Percentiles rank a stretch among this genome's conserved stretches.
Conservation (phyloP, 768 basidiomycete genomes). For the Clitopilus hobsonii region DNA sequence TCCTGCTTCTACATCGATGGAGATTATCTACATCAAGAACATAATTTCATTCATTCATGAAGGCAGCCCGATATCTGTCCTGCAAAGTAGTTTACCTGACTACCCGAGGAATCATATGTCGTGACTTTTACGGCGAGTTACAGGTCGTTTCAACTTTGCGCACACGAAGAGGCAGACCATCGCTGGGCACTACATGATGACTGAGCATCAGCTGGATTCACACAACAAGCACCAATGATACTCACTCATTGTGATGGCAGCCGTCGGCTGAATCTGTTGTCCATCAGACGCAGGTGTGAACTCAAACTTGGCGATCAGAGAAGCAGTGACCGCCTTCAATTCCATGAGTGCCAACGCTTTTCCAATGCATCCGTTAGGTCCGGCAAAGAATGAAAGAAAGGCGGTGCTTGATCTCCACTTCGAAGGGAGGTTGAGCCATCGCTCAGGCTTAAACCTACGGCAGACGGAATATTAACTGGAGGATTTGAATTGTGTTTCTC, state of each 20-base stretch:
- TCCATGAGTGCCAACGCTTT: conserved; percentile 39
- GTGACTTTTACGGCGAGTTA: too few species aligned
- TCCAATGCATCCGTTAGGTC: conserved; percentile 38
- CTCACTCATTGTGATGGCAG: conserved; percentile 46
- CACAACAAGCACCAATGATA: conserved; percentile 1
- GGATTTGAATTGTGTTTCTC: neutral
- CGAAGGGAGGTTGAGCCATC: conserved; percentile 39
- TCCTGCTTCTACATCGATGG: too few species aligned
- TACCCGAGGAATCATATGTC: too few species aligned
- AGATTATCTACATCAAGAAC: too few species aligned
- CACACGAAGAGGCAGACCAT: conserved; percentile 29
- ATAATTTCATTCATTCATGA: too few species aligned
- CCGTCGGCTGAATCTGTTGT: conserved; percentile 33
- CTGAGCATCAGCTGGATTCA: neutral
- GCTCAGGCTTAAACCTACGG: conserved; percentile 37
- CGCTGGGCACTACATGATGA: conserved; percentile 32
- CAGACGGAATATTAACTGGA: neutral
- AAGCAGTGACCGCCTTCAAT: conserved; percentile 35
- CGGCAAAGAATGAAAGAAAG: conserved; percentile 33
- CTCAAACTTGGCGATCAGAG: conserved; percentile 37
- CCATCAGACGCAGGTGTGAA: conserved; percentile 37
- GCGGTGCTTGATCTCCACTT: conserved; percentile 28
- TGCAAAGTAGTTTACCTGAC: too few species aligned
- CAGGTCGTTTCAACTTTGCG: too few species aligned
- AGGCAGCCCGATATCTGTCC: too few species aligned